Conservation (phyloP, 345 rosid species). For the Murraya paniculata region DNA sequence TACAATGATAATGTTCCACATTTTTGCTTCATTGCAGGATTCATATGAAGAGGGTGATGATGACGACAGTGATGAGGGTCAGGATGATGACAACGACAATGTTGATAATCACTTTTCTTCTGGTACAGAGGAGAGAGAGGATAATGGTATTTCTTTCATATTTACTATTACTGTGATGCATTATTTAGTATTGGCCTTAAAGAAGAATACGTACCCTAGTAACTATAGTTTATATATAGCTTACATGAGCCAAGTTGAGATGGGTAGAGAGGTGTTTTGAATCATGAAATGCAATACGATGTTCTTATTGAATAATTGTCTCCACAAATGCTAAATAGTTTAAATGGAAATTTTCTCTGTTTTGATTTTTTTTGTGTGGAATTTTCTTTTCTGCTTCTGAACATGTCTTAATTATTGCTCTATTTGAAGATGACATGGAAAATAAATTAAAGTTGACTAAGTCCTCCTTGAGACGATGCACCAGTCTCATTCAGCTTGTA, state of each 20-base stretch:
- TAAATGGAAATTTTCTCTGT: neutral
- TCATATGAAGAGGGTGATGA: constrained; percentile 43
- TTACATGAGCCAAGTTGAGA: neutral
- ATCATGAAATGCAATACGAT: neutral
- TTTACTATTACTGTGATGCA: neutral
- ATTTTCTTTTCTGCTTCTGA: constrained; percentile 15
- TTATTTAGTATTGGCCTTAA: neutral
- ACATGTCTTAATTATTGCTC: constrained; percentile 11
- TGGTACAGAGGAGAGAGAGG: constrained; percentile 43
- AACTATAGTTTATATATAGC: neutral
- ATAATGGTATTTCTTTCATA: constrained; percentile 23
- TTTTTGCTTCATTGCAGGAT: constrained; percentile 36
- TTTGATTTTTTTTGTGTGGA: neutral
- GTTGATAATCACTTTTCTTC: constrained; percentile 32
- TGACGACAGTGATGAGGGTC: constrained; percentile 12
- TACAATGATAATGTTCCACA: neutral
- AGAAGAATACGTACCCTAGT: neutral
- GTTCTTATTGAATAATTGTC: neutral
- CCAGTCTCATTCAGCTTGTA: constrained; percentile 75
- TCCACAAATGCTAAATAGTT: neutral
- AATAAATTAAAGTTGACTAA: constrained; percentile 83
- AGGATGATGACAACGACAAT: neutral
- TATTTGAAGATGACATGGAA: constrained; percentile 54
- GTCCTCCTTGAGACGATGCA: constrained; percentile 41
- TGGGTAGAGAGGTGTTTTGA: neutral